phyloP scores from a whole-genome alignment of 768 basidiomycete species.

The Termitomyces sp. region DNA sequence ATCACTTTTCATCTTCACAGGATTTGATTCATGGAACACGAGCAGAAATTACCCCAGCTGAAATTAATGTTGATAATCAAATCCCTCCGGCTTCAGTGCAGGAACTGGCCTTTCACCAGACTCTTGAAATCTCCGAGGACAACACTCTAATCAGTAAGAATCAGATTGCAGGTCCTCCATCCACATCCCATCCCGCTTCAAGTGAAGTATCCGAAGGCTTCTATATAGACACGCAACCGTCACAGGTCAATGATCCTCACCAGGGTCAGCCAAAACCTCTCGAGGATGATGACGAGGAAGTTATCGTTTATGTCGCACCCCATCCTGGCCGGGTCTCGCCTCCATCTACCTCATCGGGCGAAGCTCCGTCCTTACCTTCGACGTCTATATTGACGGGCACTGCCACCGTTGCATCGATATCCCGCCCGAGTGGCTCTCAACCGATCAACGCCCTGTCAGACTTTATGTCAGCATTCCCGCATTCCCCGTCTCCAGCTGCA shows the following conservation, averaged over 20 bases:
- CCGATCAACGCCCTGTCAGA: background rate
- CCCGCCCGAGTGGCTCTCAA: background rate
- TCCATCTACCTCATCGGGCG: conserved; percentile 1
- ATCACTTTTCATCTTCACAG: background rate
- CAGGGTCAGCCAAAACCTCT: conserved; percentile 13
- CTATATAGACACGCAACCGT: conserved; percentile 37
- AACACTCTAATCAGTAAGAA: background rate
- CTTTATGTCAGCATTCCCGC: too few species aligned
- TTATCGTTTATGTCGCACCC: conserved; percentile 75
- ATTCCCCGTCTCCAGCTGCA: background rate
- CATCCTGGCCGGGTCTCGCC: conserved; percentile 42
- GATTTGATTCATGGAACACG: background rate
- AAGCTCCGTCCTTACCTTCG: conserved; percentile 7
- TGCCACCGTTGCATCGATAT: conserved; percentile 3
- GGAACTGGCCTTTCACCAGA: background rate
- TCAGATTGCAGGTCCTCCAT: background rate
- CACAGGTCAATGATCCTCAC: conserved; percentile 9
- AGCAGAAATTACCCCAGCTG: background rate
- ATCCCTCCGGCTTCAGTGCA: background rate
- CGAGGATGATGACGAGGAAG: conserved; percentile 49
- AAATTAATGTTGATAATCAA: background rate
- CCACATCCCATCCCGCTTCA: background rate
- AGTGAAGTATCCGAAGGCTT: conserved; percentile 15
- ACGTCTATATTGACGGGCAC: conserved; percentile 23
- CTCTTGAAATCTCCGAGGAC: background rate